phyloP scores from a whole-genome alignment of 2,329 filamentous ascomycete genomes.

The Plenodomus lindquistii region DNA sequence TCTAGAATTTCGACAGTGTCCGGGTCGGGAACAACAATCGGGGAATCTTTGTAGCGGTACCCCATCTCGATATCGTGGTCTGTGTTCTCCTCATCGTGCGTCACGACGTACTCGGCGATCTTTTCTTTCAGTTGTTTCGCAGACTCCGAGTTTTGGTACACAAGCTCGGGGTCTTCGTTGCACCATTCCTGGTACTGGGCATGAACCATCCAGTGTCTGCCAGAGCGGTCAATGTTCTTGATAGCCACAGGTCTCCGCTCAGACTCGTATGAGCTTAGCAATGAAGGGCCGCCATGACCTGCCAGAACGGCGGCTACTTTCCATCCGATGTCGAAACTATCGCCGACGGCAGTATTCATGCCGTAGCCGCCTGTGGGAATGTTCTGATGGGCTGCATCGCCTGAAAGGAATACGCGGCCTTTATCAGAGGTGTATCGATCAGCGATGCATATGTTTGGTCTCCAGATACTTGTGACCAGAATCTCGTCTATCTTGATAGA shows the following conservation, averaged over 20 bases:
- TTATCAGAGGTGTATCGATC: constrained; percentile 19
- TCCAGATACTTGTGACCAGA: constrained; percentile 34
- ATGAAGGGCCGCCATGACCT: constrained; percentile 23
- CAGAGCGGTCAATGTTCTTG: constrained; percentile 28
- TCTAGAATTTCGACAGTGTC: constrained; percentile 13
- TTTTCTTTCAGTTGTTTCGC: constrained; percentile 1
- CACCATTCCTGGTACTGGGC: background rate
- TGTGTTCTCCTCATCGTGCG: constrained; percentile 30
- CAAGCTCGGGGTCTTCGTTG: background rate
- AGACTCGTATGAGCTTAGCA: constrained; percentile 32
- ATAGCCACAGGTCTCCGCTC: constrained; percentile 36
- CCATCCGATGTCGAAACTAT: constrained; percentile 45
- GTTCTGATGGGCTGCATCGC: constrained; percentile 37
- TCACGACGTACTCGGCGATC: constrained; percentile 10
- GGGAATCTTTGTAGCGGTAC: constrained; percentile 20
- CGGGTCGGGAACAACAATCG: constrained; percentile 3
- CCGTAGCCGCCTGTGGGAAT: constrained; percentile 46
- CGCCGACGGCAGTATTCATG: constrained; percentile 44
- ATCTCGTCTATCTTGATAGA: constrained; percentile 41
- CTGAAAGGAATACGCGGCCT: constrained; percentile 20
- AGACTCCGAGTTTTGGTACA: background rate
- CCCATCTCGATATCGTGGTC: constrained; percentile 35
- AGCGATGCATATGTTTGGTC: constrained; percentile 35
- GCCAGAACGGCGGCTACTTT: constrained; percentile 34
- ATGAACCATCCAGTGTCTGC: constrained; percentile 11